Evolutionary conservation across 495 filamentous ascomycete genomes (phyloP), one percentile per base, ranked within the genome.

Genomic region (Tuber calosporum): DNA sequence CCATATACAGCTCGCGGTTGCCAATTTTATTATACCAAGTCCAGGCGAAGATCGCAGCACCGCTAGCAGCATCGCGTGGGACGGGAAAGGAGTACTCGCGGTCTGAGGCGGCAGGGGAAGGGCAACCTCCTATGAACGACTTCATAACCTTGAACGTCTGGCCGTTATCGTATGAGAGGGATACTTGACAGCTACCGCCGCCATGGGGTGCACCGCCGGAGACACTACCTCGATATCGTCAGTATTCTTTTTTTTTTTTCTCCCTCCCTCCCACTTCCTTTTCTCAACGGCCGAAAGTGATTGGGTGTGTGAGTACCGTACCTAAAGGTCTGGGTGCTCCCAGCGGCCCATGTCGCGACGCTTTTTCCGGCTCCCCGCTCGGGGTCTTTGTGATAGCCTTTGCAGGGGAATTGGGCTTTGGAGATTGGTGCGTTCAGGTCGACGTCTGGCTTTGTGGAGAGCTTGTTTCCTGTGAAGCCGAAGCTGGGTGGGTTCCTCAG

Each of bases 1-100:
- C 88, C 88, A 88, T 88, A 83, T 91, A 91, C 79, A 87, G 86
- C 80, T 91, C 89, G 41, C 89, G 85, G 82, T 91, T 91, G 13
- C 89, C 90, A 42, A 88, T 83, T 66, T 86, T 81, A 82, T 91
- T 91, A 81, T 86, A 86, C 85, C 86, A 86, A 2, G 77, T 79
- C 90, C 90, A 92, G 26, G 87, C 85, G 74, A 91, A 88, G 37
- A 92, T 80, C 73, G 87, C 88, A 0, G 85, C 77, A 15, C 89
- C 90, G 43, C 84, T 81, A n/a, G 85, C 85, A 2, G 87, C 87
- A 7, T 88, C 87, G 1, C 81, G 74, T 4, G 91, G 91, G 68
- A 94, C 84, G 66, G 83, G 86, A 82, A 92, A 93, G 74, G 84
- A 78, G 82, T 88, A 92, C 22, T 58, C 48, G 26, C 75, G 85